These are phyloP conservation scores for Chaetomium sp. DNA, from an alignment of 2,329 filamentous ascomycete genomes.

Conservation along the genomic window DNA sequence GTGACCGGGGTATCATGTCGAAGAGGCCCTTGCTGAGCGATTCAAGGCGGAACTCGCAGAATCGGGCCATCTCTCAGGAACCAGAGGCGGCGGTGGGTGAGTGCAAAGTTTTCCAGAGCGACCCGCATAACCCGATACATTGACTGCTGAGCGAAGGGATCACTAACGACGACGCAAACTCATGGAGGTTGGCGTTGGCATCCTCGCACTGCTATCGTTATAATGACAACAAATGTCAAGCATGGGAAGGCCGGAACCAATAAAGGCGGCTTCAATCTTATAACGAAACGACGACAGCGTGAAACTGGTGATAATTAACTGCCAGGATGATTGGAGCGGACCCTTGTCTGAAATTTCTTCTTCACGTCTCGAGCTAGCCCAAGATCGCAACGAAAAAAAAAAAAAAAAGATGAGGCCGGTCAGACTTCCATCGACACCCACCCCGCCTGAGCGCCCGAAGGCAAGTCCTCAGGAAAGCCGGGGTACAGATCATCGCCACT, in stretches of 20 bases:
- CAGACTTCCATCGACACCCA: conserved; percentile 89
- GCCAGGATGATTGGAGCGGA: too few species aligned
- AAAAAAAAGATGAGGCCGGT: conserved; percentile 60
- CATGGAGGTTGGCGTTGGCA: too few species aligned
- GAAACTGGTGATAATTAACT: too few species aligned
- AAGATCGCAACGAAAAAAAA: conserved; percentile 59
- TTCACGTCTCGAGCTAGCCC: conserved; percentile 50
- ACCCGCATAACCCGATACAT: neutral
- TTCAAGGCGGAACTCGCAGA: neutral
- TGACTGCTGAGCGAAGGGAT: too few species aligned
- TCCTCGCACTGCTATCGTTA: too few species aligned
- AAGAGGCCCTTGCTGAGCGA: neutral
- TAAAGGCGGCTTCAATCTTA: too few species aligned
- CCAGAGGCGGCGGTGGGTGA: too few species aligned
- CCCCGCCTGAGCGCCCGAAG: conserved; percentile 76
- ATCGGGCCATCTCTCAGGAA: neutral
- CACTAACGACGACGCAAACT: too few species aligned
- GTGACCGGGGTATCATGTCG: conserved; percentile 1
- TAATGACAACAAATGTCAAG: too few species aligned
- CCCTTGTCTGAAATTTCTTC: conserved; percentile 56
- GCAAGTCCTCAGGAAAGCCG: conserved; percentile 62
- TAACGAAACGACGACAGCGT: too few species aligned
- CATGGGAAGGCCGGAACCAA: too few species aligned
- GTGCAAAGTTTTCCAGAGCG: neutral
- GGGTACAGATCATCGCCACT: conserved; percentile 96